Evolutionary conservation across 805 yeast genomes (phyloP), one percentile per base, ranked within the genome.

Genomic region (Blastobotrys peoriensis): DNA sequence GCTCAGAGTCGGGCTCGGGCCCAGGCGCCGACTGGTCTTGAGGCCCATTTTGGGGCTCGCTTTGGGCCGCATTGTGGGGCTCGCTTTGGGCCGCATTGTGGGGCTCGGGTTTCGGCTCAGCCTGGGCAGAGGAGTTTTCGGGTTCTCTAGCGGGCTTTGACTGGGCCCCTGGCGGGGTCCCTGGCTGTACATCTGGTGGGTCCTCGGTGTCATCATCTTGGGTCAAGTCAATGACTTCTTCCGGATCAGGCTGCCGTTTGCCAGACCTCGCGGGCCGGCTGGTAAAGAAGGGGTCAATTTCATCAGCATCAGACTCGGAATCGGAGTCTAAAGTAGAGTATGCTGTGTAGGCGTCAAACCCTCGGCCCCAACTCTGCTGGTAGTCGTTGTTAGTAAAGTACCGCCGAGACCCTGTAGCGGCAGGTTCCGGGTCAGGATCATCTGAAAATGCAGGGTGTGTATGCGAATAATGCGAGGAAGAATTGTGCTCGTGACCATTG

Each of bases 211-310:
- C 41, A 15, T 23, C 30, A 3, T 38, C 41, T 9, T n/a, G 10
- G 3, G 41, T 38, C 36, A 38, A 27, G 20, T 38, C 41, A 27
- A 38, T 36, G 15, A 27, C 27, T 9, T 38, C 33, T 15, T 35
- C n/a, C n/a, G 34, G 34, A 4, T 30, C 34, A 4, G 17, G 34
- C 10, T 17, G 13, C 34, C 15, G 34, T 9, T 9, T 15, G 17
- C 17, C 13, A 4, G 34, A 30, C 4, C 17, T n/a, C 34, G 34
- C 13, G 15, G 13, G 15, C 5, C 15, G 15, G 17, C 34, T 30
- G 5, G 9, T 30, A 9, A 5, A 30, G 15, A n/a, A 15, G 4
- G 8, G 13, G 34, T 17, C 17, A n/a, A 9, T 30, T 30, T 30
- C 34, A 17, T 30, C 34, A 30, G 13, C 34, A 4, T 30, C 34